phyloP scores from a whole-genome alignment of 1,139 yeast species.

The Nadsonia starkeyi-henricii region DNA sequence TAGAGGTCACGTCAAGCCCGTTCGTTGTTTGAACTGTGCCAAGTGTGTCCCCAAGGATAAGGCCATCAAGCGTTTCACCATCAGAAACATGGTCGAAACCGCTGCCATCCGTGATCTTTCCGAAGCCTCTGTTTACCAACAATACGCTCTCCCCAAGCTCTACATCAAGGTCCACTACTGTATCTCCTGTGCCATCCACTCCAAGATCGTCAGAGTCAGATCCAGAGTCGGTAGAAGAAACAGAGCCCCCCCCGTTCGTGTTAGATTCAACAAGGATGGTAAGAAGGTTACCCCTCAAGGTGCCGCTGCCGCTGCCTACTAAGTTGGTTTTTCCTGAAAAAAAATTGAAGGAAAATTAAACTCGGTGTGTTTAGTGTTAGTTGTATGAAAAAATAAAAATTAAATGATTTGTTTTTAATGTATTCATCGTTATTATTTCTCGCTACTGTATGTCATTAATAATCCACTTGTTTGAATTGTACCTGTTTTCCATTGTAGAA shows the following conservation, averaged over 20 bases:
- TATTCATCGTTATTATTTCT: no score
- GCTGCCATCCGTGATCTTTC: conserved; percentile 99
- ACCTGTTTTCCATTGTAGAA: no score
- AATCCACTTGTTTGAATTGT: no score
- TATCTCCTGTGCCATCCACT: conserved; percentile 99
- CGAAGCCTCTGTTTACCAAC: conserved; percentile 98
- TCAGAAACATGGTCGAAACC: conserved; percentile 99
- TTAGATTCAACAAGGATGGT: conserved; percentile 86
- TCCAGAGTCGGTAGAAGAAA: conserved; percentile 97
- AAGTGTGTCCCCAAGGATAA: conserved; percentile 97
- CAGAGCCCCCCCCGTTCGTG: conserved; percentile 99
- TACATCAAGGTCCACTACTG: conserved; percentile 99
- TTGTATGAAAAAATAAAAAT: no score
- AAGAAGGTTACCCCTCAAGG: conserved; percentile 95
- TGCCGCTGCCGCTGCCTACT: conserved; percentile 86
- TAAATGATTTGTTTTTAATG: no score
- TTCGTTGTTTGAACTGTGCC: conserved; percentile 99
- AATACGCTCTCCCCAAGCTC: conserved; percentile 98
- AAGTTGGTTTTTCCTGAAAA: conserved; percentile 2
- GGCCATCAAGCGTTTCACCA: conserved; percentile 99
- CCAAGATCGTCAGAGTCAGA: conserved; percentile 99
- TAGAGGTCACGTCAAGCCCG: conserved; percentile 99
- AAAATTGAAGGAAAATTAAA: no score
- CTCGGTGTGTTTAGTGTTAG: no score
- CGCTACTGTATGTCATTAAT: no score